Percentiles rank a stretch among this genome's conserved stretches.
Conservation (phyloP, 139 green algal genomes). For the Auxenochlorella protothecoides region DNA sequence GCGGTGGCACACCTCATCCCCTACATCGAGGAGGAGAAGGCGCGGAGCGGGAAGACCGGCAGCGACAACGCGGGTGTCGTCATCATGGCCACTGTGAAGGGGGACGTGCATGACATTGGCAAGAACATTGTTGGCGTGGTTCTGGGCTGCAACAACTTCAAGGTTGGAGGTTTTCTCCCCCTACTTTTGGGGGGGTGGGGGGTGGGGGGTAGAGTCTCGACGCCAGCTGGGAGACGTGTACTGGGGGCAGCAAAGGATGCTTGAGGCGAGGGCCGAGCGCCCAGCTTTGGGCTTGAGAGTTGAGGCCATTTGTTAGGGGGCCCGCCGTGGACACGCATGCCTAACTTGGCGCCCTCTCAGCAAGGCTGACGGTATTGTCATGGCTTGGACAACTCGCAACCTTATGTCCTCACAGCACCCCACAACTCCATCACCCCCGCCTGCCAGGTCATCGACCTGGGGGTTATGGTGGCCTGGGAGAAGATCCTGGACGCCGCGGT, state of each 20-base stretch:
- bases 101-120: constrained; percentile 98
- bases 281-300: no score
- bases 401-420: no score
- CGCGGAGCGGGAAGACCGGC: constrained; percentile 25
- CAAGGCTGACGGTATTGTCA: no score
- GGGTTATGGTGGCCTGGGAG: constrained; percentile 92
- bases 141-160: constrained; percentile 99
- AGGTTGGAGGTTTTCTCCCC: constrained; percentile 42
- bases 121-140: constrained; percentile 99
- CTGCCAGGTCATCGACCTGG: constrained; percentile 77
- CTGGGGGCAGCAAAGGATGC: no score
- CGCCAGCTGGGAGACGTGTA: no score
- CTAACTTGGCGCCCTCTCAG: no score
- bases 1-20: constrained; percentile 93
- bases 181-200: background rate
- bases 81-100: constrained; percentile 97
- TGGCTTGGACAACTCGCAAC: background rate
- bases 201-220: background rate
- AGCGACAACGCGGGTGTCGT: constrained; percentile 76
- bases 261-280: no score
- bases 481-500: constrained; percentile 85
- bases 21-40: constrained; percentile 98
- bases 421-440: no score
- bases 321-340: no score
- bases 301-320: no score